These are phyloP conservation scores for Pythium phragmiticola DNA, from an alignment of 352 stramenopile genomes.

Conservation along the genomic window DNA sequence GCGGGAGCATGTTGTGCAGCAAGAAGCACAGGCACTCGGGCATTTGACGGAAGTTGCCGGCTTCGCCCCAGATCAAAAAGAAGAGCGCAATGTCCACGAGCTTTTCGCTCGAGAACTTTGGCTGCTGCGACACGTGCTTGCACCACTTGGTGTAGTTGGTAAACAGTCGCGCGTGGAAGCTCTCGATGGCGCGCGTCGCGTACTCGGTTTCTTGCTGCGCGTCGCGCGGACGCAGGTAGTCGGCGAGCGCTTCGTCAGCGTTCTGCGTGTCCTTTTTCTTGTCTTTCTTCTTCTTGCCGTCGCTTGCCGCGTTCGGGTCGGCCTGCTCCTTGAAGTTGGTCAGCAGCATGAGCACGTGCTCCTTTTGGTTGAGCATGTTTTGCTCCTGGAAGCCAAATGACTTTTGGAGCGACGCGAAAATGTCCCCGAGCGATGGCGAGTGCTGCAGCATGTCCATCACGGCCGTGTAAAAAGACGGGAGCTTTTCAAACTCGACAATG, in stretches of 20 bases:
- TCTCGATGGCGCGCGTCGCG: slow-evolving; percentile 72
- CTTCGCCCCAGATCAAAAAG: slow-evolving; percentile 86
- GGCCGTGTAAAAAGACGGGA: slow-evolving; percentile 37
- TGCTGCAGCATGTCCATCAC: slow-evolving; percentile 36
- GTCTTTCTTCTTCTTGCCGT: slow-evolving; percentile 25
- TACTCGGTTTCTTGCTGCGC: slow-evolving; percentile 69
- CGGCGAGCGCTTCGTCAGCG: slow-evolving; percentile 26
- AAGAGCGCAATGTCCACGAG: slow-evolving; percentile 80
- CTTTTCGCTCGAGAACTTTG: slow-evolving; percentile 73
- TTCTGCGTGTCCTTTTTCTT: slow-evolving; percentile 32
- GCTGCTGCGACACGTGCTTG: slow-evolving; percentile 84
- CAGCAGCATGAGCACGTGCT: slow-evolving; percentile 43
- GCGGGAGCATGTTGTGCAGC: slow-evolving; percentile 71
- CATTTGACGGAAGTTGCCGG: slow-evolving; percentile 81
- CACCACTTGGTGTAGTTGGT: slow-evolving; percentile 89
- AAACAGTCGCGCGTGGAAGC: slow-evolving; percentile 76
- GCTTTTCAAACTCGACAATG: slow-evolving; percentile 41
- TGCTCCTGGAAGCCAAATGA: slow-evolving; percentile 92
- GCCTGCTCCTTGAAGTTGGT: slow-evolving; percentile 48
- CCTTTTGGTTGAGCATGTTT: slow-evolving; percentile 45
- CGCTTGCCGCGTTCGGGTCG: slow-evolving; percentile 23
- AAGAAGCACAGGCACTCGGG: slow-evolving; percentile 82
- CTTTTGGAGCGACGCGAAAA: slow-evolving; percentile 85
- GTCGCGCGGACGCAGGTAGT: slow-evolving; percentile 39
- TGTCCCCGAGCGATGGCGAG: slow-evolving; percentile 30